Base-by-base conservation (phyloP, 2,329 filamentous ascomycete genomes). In the Fusarium agapanthi region DNA sequence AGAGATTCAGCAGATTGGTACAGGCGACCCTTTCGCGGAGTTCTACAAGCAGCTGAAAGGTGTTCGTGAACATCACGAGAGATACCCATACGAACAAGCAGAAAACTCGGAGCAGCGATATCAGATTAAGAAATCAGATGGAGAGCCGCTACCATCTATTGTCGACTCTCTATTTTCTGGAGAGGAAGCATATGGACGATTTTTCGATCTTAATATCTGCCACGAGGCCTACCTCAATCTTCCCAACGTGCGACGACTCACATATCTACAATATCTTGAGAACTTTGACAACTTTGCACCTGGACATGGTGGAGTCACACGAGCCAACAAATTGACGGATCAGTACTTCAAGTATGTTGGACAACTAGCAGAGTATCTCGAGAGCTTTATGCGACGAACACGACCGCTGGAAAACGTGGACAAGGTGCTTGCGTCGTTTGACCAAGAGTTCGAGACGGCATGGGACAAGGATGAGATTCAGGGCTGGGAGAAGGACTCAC, bases 101-200 rank as follows among this genome's bases (percentile, higher is more conserved):
- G 96, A 99, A 82, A 98, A 98, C 77, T 90, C 97, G 20, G 97
- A 99, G 84, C 90, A 92, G 75, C 93, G 95, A 40, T 99, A 99
- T 85, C 94, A 95, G 81, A 88, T 84, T 50, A 88, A 90, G 79
- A 89, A 88, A 65, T 85, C 87, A 45, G 90, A 90, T 47, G 91
- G 92, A 72, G 89, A 92, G 51, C 84, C 87, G 3, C 82, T 89
- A 62, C 86, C 88, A 8, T 90, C 89, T 47, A 90, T 95, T 58
- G 91, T 98, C 53, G 95, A 98, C 79, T 90, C 90, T 65, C 92
- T 98, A 86, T 99, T 99, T 82, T 97, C 95, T 0, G 96, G 96
- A 69, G 97, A 99, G 82, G 96, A 99, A 81, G 92, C 92, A 0
- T 98, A 93, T 78, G 96, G 96, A 47, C 92, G 94, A 75, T 99